Evolutionary conservation across 2,329 filamentous ascomycete genomes (phyloP), one percentile per base, ranked within the genome.

Genomic region (Pestalotiopsis fici): DNA sequence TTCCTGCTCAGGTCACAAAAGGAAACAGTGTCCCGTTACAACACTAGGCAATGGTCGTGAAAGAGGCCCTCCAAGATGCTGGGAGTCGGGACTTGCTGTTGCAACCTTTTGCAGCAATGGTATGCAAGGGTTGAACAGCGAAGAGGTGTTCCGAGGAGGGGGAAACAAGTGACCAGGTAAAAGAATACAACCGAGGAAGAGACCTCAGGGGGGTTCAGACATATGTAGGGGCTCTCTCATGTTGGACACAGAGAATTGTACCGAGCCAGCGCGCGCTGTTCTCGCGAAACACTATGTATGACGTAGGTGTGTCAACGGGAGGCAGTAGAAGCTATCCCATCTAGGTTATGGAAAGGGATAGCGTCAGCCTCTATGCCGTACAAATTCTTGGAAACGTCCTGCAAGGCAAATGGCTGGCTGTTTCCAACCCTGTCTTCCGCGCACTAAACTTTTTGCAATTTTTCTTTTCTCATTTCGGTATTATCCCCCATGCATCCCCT

Each of bases 291-390:
- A 35, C 37, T 39, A 65, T 69, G 66, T 69, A 69, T 69, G 68
- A 69, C 68, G 68, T 69, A 69, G 66, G 66, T 69, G 68, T 68
- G 47, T 59, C 61, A 27, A 57, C 28, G 23, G 63, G n/a, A 56
- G 6, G n/a, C 13, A 23, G 15, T 28, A 39, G 21, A n/a, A 65
- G 31, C 61, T 31, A 35, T 28, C 31, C 4, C 31, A 35, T 35
- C 23, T 15, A 64, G 43, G 39, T 35, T 21, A 64, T 21, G 25
- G n/a, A 28, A n/a, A 56, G 37, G 43, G 23, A 64, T 64, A 64
- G 61, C 61, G 61, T 43, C 23, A 55, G n/a, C 23, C 50, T 15
- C 13, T 13, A 25, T 57, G 6, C 27, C 12, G n/a, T 50, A 57
- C 55, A 11, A 37, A 64, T 64, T 35, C 61, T 64, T 64, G 59